Conservation (phyloP, 2,329 filamentous ascomycete species). For the Claviceps pazoutovae region DNA sequence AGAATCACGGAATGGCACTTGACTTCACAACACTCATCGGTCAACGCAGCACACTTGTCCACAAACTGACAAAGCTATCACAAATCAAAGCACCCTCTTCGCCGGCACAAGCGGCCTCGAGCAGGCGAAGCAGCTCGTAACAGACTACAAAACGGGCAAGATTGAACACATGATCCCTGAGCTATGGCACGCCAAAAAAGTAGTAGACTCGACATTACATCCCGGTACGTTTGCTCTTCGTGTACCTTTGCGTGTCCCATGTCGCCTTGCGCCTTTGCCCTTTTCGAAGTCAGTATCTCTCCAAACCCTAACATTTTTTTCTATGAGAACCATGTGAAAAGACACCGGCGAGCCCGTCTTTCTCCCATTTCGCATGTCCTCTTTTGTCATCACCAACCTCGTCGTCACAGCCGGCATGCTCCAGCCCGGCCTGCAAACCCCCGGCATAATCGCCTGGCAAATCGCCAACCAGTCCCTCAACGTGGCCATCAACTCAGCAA, state of each 20-base stretch:
- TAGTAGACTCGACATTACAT: constrained; percentile 90
- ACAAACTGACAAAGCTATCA: not conserved
- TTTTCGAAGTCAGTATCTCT: not conserved
- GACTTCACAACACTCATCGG: not conserved
- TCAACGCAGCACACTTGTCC: not conserved
- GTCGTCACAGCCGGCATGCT: constrained; percentile 96
- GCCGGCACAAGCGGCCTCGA: constrained; percentile 68
- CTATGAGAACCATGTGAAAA: constrained; percentile 19
- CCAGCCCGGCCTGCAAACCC: constrained; percentile 68
- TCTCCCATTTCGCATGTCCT: constrained; percentile 94
- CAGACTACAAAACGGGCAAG: constrained; percentile 76
- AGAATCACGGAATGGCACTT: not conserved
- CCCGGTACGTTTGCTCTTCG: constrained; percentile 46
- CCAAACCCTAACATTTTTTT: not conserved
- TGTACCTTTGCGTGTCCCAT: not conserved
- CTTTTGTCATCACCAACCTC: constrained; percentile 84
- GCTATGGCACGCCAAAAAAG: constrained; percentile 91
- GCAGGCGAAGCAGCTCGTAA: constrained; percentile 67
- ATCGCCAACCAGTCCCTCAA: constrained; percentile 95
- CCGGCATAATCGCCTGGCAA: constrained; percentile 86
- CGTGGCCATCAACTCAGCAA: constrained; percentile 93
- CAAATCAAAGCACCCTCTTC: constrained; percentile 58
- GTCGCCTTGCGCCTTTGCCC: not conserved
- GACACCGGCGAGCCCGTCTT: constrained; percentile 89
- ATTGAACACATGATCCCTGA: constrained; percentile 72